Conservation (phyloP, 768 basidiomycete genomes). For the Lactifluus rugatus region DNA sequence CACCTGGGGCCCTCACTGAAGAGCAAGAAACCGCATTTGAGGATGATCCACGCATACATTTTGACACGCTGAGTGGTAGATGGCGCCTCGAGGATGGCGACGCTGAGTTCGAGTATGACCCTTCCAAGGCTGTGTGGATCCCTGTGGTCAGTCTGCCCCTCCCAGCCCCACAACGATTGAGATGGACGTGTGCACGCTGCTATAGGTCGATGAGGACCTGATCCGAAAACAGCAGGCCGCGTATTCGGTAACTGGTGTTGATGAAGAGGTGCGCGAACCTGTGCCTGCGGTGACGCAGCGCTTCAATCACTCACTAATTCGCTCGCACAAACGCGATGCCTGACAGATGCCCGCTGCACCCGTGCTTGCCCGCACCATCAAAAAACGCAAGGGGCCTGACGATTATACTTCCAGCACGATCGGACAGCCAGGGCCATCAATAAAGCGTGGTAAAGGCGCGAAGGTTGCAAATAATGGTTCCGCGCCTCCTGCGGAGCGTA, state of each 20-base stretch:
- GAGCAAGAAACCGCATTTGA: conserved; percentile 61
- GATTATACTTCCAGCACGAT: conserved; percentile 57
- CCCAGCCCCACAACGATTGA: conserved; percentile 10
- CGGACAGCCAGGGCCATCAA: conserved; percentile 39
- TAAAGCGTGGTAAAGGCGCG: conserved; percentile 59
- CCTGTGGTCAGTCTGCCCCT: conserved; percentile 53
- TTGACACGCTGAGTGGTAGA: conserved; percentile 60
- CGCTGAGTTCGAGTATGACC: conserved; percentile 88
- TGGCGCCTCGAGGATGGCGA: conserved; percentile 90
- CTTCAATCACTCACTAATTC: too few relatives aligned
- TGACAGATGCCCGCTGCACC: conserved; percentile 78
- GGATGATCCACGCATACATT: conserved; percentile 75
- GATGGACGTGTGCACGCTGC: conserved; percentile 12
- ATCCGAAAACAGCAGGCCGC: conserved; percentile 89
- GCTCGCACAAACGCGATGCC: too few relatives aligned
- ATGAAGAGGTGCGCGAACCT: conserved; percentile 66
- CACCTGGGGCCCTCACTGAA: conserved; percentile 45
- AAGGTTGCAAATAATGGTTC: conserved; percentile 29
- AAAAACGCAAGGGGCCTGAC: conserved; percentile 67
- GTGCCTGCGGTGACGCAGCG: conserved; percentile 2
- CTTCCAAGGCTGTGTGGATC: conserved; percentile 67
- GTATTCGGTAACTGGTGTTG: conserved; percentile 86
- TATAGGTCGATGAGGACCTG: conserved; percentile 79
- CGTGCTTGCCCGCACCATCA: conserved; percentile 67
- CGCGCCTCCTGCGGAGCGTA: conserved; percentile 34